Evolutionary conservation across 2,329 filamentous ascomycete genomes (phyloP), one percentile per base, ranked within the genome.

Genomic region (Colletotrichum simmondsii): DNA sequence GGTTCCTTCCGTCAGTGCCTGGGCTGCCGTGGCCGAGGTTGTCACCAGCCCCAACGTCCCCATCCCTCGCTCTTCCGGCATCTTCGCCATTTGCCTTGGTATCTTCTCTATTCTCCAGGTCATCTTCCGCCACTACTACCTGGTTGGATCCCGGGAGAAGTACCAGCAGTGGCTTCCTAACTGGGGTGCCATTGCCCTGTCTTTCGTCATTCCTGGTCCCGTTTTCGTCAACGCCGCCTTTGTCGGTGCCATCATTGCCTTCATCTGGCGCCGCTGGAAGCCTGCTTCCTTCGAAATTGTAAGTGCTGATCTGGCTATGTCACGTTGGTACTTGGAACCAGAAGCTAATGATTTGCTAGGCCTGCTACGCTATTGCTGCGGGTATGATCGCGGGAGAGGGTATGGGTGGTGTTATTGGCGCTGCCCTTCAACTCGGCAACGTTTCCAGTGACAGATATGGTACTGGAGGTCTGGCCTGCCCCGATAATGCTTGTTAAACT

Each of bases 321-420:
- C 3, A n/a, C 7, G 6, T 46, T 19, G 19, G 10, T 46, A 2
- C 16, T 46, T 46, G 19, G 42, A 46, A 10, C 7, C 42, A 46
- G 16, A 46, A 46, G 12, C 35, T 42, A 42, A 42, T 16, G 0
- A 42, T 42, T 42, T 14, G 14, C 35, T 42, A 42, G 35, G 90
- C 89, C 76, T 88, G 87, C 14, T 92, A 90, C 76, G 89, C 89
- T 11, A 82, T 91, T 56, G 90, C 88, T 2, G 88, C 88, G 37
- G 90, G 90, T 59, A 83, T 91, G 74, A 92, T 92, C 78, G 90
- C 90, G 4, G 90, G 90, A 5, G 90, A 92, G 81, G 90, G 90
- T 68, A 87, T 92, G 66, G 90, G 90, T 42, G 90, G 90, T 75
- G 89, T 91, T n/a, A 78, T 92, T 19, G 70, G 71, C 32, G 74